Percentiles rank a stretch among this genome's conserved stretches.
These are phyloP conservation scores for Solanum ossicruentum DNA, from an alignment of 257 asterid genomes.

Conservation along the genomic window DNA sequence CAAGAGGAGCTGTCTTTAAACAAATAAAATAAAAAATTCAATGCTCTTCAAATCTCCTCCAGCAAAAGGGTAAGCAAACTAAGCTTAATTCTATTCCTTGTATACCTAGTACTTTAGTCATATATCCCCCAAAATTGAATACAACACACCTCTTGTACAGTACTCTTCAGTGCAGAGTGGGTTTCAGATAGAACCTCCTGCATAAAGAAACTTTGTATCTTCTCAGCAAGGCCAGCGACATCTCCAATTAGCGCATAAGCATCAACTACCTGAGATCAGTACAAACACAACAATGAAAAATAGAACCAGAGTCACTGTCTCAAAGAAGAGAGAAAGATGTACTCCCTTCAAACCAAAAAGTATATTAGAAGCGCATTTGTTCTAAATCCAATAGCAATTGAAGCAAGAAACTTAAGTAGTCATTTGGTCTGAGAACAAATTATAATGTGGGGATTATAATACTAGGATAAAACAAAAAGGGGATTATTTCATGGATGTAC, in stretches of 20 bases:
- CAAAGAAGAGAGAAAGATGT: neutral
- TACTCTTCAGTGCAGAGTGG: conserved; percentile 71
- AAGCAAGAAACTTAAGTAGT: neutral
- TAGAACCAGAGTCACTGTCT: neutral
- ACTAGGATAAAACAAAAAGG: neutral
- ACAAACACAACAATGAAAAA: neutral
- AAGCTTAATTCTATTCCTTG: neutral
- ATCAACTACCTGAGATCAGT: conserved; percentile 67
- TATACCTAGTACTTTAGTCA: neutral
- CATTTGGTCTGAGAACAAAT: neutral
- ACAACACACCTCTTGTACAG: conserved; percentile 59
- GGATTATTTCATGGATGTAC: neutral
- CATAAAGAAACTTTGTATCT: conserved; percentile 94
- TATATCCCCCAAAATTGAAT: neutral
- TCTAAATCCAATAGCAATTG: neutral
- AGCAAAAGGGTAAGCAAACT: neutral
- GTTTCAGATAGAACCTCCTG: conserved; percentile 97
- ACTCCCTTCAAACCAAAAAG: neutral
- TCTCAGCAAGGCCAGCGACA: conserved; percentile 95
- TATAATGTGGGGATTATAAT: neutral
- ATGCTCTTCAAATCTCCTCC: neutral
- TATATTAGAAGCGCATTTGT: neutral
- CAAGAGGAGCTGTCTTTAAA: conserved; percentile 9
- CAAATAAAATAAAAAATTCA: neutral
- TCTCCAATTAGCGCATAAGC: conserved; percentile 97